Conservation (phyloP, 768 basidiomycete genomes). For the Tubosaeta sp. region DNA sequence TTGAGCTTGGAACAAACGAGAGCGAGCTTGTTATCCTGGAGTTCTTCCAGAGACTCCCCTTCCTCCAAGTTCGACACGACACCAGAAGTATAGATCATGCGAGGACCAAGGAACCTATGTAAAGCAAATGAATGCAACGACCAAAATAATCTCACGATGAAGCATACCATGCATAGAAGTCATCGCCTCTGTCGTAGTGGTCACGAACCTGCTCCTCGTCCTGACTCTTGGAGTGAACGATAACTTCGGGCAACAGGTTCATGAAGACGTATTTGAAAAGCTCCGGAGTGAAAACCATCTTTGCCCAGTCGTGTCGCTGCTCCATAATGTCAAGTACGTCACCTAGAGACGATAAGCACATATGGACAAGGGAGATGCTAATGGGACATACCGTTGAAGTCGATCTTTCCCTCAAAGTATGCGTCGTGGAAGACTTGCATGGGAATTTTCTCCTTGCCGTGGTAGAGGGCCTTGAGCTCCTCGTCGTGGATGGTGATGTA, state of each 20-base stretch:
- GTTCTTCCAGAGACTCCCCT: slow-evolving; percentile 82
- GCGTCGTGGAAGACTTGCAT: slow-evolving; percentile 98
- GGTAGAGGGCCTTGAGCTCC: slow-evolving; percentile 74
- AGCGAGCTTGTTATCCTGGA: slow-evolving; percentile 98
- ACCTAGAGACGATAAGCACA: slow-evolving; percentile 40
- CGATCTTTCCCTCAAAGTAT: slow-evolving; percentile 93
- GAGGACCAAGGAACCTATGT: slow-evolving; percentile 83
- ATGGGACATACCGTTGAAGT: slow-evolving; percentile 75
- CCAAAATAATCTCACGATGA: neutral
- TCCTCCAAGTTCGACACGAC: slow-evolving; percentile 66
- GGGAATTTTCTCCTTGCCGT: slow-evolving; percentile 87
- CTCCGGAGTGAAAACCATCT: slow-evolving; percentile 84
- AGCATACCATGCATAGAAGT: slow-evolving; percentile 82
- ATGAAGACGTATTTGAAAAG: slow-evolving; percentile 92
- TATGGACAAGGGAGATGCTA: neutral
- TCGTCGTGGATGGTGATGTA: slow-evolving; percentile 90
- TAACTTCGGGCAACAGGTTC: slow-evolving; percentile 87
- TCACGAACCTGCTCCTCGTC: slow-evolving; percentile 95
- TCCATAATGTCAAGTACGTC: slow-evolving; percentile 94
- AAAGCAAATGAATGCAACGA: neutral
- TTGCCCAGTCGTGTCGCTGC: slow-evolving; percentile 93
- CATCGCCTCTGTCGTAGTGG: slow-evolving; percentile 95
- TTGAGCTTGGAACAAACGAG: slow-evolving; percentile 93
- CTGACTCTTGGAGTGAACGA: slow-evolving; percentile 85
- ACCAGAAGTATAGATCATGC: slow-evolving; percentile 98